These are phyloP conservation scores for Chalaropsis ovoidea DNA, from an alignment of 2,329 filamentous ascomycete genomes.

Conservation along the genomic window DNA sequence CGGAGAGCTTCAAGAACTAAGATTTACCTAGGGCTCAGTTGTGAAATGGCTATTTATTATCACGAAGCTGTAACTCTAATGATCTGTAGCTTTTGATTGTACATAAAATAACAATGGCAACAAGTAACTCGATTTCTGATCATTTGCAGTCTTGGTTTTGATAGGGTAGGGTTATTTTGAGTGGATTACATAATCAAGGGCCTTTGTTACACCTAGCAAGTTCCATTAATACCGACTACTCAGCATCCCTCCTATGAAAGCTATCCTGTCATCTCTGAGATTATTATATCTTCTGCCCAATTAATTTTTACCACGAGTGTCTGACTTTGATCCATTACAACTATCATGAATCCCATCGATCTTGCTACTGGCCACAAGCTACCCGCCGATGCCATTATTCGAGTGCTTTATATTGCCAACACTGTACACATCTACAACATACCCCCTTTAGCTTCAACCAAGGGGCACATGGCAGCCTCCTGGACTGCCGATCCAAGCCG, in stretches of 20 bases:
- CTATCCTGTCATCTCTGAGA: neutral
- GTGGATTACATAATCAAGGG: neutral
- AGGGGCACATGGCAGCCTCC: constrained; percentile 64
- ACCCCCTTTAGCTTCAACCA: constrained; percentile 65
- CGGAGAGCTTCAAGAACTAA: too few species aligned
- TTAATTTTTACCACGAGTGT: neutral
- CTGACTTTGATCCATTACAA: neutral
- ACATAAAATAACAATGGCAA: neutral
- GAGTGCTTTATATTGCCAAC: constrained; percentile 66
- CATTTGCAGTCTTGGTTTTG: neutral
- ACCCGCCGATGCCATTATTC: constrained; percentile 68
- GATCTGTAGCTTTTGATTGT: too few species aligned
- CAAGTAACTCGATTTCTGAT: neutral
- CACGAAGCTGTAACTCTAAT: too few species aligned
- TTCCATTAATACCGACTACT: neutral
- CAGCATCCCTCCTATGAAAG: neutral
- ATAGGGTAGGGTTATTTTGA: neutral
- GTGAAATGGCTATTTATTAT: too few species aligned
- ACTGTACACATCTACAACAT: constrained; percentile 80
- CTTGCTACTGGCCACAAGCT: constrained; percentile 59
- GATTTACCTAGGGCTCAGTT: too few species aligned
- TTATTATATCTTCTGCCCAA: neutral
- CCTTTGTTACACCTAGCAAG: neutral
- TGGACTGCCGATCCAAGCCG: constrained; percentile 65
- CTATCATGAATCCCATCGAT: constrained; percentile 53